Evolutionary conservation across 176 grass and related monocot species (phyloP).

Genomic region (Rhynchospora tenuis): DNA sequence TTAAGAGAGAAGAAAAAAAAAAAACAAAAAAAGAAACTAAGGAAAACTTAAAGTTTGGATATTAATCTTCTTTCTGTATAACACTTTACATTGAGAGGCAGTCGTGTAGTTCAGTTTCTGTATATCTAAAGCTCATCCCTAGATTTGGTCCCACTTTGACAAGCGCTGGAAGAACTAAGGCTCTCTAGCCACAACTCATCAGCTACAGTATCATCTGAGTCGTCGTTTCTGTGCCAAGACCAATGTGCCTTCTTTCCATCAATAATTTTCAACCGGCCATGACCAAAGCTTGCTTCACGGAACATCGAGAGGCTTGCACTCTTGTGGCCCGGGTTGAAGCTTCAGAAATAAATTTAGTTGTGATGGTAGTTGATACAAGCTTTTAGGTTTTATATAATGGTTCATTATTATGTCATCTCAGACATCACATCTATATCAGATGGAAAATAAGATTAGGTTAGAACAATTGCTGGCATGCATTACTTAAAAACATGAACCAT

Average conservation of each 20-base stretch:
- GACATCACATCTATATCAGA: no score
- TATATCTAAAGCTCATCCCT: slow-evolving; percentile 43
- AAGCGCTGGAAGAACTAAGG: neutral
- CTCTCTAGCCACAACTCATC: slow-evolving; percentile 68
- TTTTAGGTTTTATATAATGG: no score
- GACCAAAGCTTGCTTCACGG: slow-evolving; percentile 82
- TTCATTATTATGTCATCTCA: no score
- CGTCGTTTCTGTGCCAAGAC: slow-evolving; percentile 78
- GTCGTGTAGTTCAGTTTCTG: neutral
- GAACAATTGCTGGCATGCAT: no score
- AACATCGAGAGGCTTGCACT: slow-evolving; percentile 47
- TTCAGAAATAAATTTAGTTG: slow-evolving; percentile 10
- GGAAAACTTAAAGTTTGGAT: no score
- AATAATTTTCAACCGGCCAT: slow-evolving; percentile 46
- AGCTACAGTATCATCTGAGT: slow-evolving; percentile 32
- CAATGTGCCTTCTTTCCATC: slow-evolving; percentile 54
- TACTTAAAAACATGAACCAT: no score
- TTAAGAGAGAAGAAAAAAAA: no score
- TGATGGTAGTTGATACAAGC: neutral
- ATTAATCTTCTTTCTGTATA: no score
- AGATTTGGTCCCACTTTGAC: neutral
- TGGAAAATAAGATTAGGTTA: no score
- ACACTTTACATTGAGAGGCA: neutral
- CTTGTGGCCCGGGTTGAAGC: slow-evolving; percentile 51
- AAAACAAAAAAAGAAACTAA: no score